Evolutionary conservation across 2,329 filamentous ascomycete genomes (phyloP).

Genomic region (Elsinoe fawcettii): DNA sequence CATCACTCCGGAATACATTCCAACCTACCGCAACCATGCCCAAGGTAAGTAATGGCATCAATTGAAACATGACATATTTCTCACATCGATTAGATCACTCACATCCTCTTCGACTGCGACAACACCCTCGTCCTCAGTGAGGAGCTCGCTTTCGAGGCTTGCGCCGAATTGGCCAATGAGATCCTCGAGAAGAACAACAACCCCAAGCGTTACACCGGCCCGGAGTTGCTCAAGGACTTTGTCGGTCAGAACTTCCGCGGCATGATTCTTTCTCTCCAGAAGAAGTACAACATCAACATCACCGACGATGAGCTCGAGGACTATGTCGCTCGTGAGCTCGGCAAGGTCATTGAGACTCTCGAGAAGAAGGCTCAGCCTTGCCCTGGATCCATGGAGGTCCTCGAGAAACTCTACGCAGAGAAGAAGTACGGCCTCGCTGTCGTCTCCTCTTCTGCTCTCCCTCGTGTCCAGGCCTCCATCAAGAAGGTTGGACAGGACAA

Average conservation of each 20-base stretch:
- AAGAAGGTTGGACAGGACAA: slow-evolving; percentile 71
- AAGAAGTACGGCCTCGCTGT: slow-evolving; percentile 58
- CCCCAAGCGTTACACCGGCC: slow-evolving; percentile 64
- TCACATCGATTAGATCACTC: slow-evolving; percentile 32
- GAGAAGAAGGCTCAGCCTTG: slow-evolving; percentile 47
- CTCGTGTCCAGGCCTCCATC: slow-evolving; percentile 68
- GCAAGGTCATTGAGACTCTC: slow-evolving; percentile 75
- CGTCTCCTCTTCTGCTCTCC: slow-evolving; percentile 71
- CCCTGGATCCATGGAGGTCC: slow-evolving; percentile 35
- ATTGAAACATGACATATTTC: neutral
- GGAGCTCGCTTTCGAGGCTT: slow-evolving; percentile 83
- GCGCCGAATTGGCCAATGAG: slow-evolving; percentile 80
- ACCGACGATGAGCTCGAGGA: slow-evolving; percentile 58
- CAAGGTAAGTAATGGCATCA: slow-evolving; percentile 11
- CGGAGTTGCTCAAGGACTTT: slow-evolving; percentile 73
- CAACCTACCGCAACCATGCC: slow-evolving; percentile 2
- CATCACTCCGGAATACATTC: neutral
- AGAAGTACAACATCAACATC: slow-evolving; percentile 68
- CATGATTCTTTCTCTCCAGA: slow-evolving; percentile 72
- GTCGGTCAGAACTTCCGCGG: slow-evolving; percentile 92
- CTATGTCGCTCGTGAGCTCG: slow-evolving; percentile 72
- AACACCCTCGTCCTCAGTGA: slow-evolving; percentile 93
- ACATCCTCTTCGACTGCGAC: slow-evolving; percentile 54
- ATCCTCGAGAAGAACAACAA: slow-evolving; percentile 63
- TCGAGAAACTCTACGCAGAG: slow-evolving; percentile 55